A percentile compares a stretch with the other conserved stretches of the same genome.
These are phyloP conservation scores for Angomonas desouzai DNA, from an alignment of 208 protist species.

Conservation along the genomic window DNA sequence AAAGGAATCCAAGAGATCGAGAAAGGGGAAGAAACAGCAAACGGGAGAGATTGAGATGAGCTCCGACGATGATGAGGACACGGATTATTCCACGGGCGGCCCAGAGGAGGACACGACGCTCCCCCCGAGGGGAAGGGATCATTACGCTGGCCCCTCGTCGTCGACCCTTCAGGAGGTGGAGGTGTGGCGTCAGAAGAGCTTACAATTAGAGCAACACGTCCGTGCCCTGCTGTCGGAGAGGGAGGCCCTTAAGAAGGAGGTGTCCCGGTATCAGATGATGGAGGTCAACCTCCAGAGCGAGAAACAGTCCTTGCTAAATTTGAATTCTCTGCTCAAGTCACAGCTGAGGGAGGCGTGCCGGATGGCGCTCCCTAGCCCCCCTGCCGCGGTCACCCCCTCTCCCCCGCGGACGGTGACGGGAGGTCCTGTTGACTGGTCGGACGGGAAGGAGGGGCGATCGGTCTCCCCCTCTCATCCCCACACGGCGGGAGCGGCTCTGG, in stretches of 20 bases:
- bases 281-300: conserved; percentile 45
- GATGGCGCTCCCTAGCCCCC: conserved; percentile 15
- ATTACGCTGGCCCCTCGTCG: background rate
- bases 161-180: conserved; percentile 60
- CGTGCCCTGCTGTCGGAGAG: conserved; percentile 59
- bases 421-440: background rate
- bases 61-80: background rate
- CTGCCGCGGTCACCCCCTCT: background rate
- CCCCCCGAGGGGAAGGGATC: background rate
- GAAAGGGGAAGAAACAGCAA: background rate
- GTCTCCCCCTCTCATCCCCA: background rate
- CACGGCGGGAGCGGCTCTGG: background rate
- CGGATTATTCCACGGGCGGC: background rate
- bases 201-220: conserved; percentile 75
- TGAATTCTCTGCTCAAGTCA: conserved; percentile 84
- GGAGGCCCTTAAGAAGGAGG: conserved; percentile 47
- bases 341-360: conserved; percentile 81
- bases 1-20: conserved; percentile 18
- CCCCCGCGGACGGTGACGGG: background rate
- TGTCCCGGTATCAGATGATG: conserved; percentile 43
- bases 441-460: background rate
- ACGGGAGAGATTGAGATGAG: conserved; percentile 5
- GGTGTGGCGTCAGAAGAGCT: conserved; percentile 66
- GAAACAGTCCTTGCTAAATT: conserved; percentile 74
- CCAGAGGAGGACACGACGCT: background rate